Evolutionary conservation across 768 basidiomycete genomes (phyloP), one percentile per base, ranked within the genome.

Genomic region (Lactarius hengduanensis): DNA sequence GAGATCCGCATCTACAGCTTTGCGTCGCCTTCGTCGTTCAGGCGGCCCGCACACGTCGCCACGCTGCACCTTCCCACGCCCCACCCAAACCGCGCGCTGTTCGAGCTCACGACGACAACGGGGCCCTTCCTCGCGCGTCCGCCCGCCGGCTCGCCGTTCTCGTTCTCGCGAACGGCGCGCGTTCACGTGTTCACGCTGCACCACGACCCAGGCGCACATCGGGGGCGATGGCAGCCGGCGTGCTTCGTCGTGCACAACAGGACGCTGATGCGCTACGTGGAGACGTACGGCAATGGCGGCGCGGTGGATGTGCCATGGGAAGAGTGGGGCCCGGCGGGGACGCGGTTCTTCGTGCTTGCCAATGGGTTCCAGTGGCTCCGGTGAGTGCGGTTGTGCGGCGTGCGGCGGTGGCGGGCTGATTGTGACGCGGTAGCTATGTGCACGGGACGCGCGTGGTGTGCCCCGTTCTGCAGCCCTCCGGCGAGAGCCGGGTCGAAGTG

Each of bases 1-100:
- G 64, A 77, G 1, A 76, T 86, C 62, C 72, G 80, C 22, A 64
- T 86, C 13, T 86, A 78, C 65, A 73, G 77, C 0, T 82, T 85
- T 61, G 56, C 50, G 26, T 62, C 36, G 9, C 71, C 69, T 34
- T 60, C 56, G 16, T 43, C 43, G 55, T 55, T n/a, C 53, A 20
- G 40, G 20, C 32, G 32, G 4, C 66, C 62, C 8, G 62, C 54
- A 18, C 74, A 68, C 45, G 71, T 74, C 57, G 75, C 72, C 1
- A 67, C 61, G 11, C 72, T 78, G n/a, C 62, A 60, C 11, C 68
- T 78, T 2, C 76, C 76, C 1, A 60, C 64, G 3, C 47, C 73
- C 1, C 43, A 63, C 59, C 43, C 36, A 1, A 66, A 69, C 3
- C 68, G 70, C 47, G 53, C 36, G 47, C 47, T 73, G 4, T 57